A percentile compares a stretch with the other conserved stretches of the same genome.
phyloP scores from a whole-genome alignment of 1,284 basidiomycete genomes.

The Sanghuangporus baumii region DNA sequence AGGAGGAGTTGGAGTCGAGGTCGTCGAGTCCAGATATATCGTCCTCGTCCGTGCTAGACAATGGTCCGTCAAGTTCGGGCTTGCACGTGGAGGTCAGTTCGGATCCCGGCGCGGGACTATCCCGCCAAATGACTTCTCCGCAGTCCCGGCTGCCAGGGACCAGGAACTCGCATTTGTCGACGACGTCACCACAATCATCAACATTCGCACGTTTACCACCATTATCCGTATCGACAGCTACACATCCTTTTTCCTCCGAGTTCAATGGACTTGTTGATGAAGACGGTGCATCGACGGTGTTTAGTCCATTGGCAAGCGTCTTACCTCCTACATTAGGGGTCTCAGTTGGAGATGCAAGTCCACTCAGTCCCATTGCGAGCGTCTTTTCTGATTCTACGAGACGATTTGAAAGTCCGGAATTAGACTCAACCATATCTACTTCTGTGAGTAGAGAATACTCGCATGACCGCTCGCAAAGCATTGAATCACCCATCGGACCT shows the following conservation, averaged over 20 bases:
- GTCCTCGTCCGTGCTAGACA: neutral
- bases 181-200: neutral
- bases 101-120: neutral
- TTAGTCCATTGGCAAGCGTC: neutral
- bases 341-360: neutral
- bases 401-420: neutral
- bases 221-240: neutral
- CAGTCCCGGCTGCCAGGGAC: neutral
- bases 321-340: neutral
- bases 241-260: neutral
- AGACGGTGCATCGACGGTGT: neutral
- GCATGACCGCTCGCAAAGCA: neutral
- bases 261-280: neutral
- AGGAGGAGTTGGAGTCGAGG: neutral
- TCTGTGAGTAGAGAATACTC: neutral
- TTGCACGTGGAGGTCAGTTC: neutral
- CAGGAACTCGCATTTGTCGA: neutral
- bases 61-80: neutral
- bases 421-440: too few species aligned
- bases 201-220: neutral
- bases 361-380: neutral
- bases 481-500: neutral
- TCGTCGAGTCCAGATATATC: slow-evolving; percentile 5
- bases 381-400: neutral
- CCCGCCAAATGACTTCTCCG: neutral